A percentile compares a stretch with the other conserved stretches of the same genome.
Conservation (phyloP, 2,329 filamentous ascomycete genomes). For the Pseudocercospora vitis region DNA sequence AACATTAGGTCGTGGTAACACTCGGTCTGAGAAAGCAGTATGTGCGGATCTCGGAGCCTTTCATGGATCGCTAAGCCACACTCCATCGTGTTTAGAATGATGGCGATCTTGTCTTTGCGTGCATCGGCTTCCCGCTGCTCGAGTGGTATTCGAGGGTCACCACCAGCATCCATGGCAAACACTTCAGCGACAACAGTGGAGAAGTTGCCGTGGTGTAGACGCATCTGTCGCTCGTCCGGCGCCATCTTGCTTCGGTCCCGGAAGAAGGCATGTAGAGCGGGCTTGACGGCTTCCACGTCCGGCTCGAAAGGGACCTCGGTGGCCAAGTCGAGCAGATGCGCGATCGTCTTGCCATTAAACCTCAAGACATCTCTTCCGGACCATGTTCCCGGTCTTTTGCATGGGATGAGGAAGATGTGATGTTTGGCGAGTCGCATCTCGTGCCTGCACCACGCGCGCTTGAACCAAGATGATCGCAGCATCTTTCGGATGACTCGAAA, state of each 20-base stretch:
- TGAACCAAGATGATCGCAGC: conserved; percentile 46
- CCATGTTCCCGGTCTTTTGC: conserved; percentile 27
- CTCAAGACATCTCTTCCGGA: conserved; percentile 35
- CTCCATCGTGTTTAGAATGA: conserved; percentile 44
- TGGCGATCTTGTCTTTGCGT: conserved; percentile 46
- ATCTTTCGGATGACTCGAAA: conserved; percentile 40
- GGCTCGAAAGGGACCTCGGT: conserved; percentile 37
- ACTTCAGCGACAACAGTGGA: conserved; percentile 41
- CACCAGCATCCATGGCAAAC: conserved; percentile 45
- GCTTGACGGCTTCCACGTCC: conserved; percentile 36
- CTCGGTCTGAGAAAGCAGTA: conserved; percentile 39
- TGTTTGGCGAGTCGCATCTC: conserved; percentile 45
- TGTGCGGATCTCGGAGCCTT: conserved; percentile 25
- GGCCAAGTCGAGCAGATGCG: conserved; percentile 43
- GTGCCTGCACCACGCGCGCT: conserved; percentile 47
- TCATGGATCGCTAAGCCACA: conserved; percentile 42
- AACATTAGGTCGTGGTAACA: conserved; percentile 45
- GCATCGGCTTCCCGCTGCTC: conserved; percentile 44
- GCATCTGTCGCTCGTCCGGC: conserved; percentile 24
- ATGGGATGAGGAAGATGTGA: conserved; percentile 46
- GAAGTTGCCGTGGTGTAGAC: conserved; percentile 37
- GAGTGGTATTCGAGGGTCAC: conserved; percentile 44
- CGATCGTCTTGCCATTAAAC: conserved; percentile 45
- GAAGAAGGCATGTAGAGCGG: conserved; percentile 39
- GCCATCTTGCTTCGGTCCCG: conserved; percentile 35